Evolutionary conservation across 371 early-diverging fungal genomes (phyloP).

Genomic region (Mucor velutinosus): DNA sequence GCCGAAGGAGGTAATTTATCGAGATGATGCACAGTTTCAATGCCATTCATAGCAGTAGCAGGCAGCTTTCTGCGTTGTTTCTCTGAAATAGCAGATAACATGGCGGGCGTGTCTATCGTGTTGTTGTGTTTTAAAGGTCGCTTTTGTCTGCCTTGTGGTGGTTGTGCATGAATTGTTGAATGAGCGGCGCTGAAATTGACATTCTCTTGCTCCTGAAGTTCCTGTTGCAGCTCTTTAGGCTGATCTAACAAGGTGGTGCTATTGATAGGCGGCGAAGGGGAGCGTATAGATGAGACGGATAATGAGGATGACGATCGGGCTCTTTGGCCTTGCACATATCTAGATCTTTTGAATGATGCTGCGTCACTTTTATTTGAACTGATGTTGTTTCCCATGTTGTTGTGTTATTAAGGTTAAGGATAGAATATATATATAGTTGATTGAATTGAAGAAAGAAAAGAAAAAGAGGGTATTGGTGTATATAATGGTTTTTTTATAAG

Average conservation of each 20-base stretch:
- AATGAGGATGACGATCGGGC: background rate
- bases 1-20: background rate
- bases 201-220: constrained; percentile 1
- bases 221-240: background rate
- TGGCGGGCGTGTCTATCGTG: background rate
- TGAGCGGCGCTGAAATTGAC: background rate
- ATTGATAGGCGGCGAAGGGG: background rate
- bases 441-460: background rate
- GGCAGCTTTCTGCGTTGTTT: constrained; percentile 1
- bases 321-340: background rate
- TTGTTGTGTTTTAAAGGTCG: background rate
- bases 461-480: background rate
- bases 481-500: background rate
- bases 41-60: background rate
- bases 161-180: background rate
- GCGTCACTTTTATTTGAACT: constrained; percentile 8
- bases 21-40: constrained; percentile 4
- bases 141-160: background rate
- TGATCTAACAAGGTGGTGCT: too few species aligned
- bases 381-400: constrained; percentile 16
- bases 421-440: background rate
- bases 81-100: constrained; percentile 7
- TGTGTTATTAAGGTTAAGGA: background rate
- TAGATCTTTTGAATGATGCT: background rate
- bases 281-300: background rate